Percentiles rank a stretch among this genome's conserved stretches.
Evolutionary conservation across 176 grass and related monocot species (phyloP).

Genomic region (Pharus latifolius): DNA sequence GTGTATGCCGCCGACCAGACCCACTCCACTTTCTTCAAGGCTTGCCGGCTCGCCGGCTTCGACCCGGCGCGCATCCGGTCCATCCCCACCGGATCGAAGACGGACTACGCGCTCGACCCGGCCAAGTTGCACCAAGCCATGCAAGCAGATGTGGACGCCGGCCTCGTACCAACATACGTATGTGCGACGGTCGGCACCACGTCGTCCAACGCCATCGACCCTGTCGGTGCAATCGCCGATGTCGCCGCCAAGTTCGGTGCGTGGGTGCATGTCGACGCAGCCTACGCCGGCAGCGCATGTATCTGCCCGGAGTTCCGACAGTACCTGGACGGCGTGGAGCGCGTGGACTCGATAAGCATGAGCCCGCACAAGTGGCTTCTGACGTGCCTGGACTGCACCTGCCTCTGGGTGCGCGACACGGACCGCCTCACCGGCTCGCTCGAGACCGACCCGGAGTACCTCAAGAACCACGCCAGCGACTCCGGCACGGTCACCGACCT

Average conservation of each 20-base stretch:
- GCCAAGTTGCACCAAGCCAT: background rate
- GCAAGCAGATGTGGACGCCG: conserved; percentile 13
- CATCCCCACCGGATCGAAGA: background rate
- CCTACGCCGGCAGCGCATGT: conserved; percentile 43
- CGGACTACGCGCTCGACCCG: conserved; percentile 24
- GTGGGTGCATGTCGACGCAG: conserved; percentile 48
- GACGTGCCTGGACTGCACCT: conserved; percentile 43
- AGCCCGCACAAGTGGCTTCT: conserved; percentile 52
- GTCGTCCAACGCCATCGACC: conserved; percentile 43
- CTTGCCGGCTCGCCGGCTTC: conserved; percentile 36
- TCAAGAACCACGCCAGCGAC: conserved; percentile 50
- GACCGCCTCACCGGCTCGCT: conserved; percentile 11
- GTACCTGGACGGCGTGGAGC: conserved; percentile 35
- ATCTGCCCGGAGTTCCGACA: conserved; percentile 57
- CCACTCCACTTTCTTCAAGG: conserved; percentile 49
- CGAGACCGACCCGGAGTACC: conserved; percentile 43
- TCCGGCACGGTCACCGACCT: conserved; percentile 30
- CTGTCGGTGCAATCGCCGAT: conserved; percentile 12
- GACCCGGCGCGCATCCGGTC: conserved; percentile 15
- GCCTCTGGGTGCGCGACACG: conserved; percentile 27
- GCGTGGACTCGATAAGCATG: conserved; percentile 31
- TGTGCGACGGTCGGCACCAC: conserved; percentile 49
- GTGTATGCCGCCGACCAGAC: conserved; percentile 49
- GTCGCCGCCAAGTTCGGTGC: conserved; percentile 4
- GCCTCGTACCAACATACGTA: conserved; percentile 40